Evolutionary conservation across 345 rosid species (phyloP), one percentile per base, ranked within the genome.

Genomic region (Firmiana major): DNA sequence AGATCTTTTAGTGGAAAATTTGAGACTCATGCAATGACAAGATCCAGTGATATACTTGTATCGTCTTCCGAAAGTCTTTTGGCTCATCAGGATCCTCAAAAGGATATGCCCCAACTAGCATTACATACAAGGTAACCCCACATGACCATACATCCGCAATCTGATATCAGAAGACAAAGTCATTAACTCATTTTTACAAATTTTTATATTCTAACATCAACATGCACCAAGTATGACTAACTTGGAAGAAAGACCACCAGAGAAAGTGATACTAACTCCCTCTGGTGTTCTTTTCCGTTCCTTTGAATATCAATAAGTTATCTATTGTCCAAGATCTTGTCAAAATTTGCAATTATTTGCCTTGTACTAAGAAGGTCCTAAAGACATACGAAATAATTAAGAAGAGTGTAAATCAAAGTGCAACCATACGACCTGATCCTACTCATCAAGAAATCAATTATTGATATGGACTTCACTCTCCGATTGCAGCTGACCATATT

Each of bases 91-190:
- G 98, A 83, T 93, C 98, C 84, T 96, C 98, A 28, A 96, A 96
- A 5, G 99, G 98, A 81, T 94, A 93, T 7, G 94, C 94, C 70
- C 98, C 99, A 58, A 94, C 95, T 84, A 96, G 81, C 99, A 93
- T 96, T 73, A 96, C 95, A 26, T 91, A 96, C 79, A 96, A 84
- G 40, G 97, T 94, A 66, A 96, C 98, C 57, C 98, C 98, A 26
- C 99, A 94, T 0, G 98, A 93, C 99, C 99, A 96, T 48, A 96
- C 98, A 85, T 93, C 99, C 12, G 98, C 98, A 83, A 89, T 92
- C 99, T 96, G 92, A 38, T 67, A 45, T 71, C 10, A 74, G 31
- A 60, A 71, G 31, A 76, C 28, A 34, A 26, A 48, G 55, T 66
- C 48, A 67, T 21, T 73, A 60, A 67, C 68, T 28, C 76, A 45